Percentiles rank a stretch among this genome's conserved stretches.
Evolutionary conservation across 176 grass and related monocot genomes (phyloP).

Genomic region (Poa pratensis): DNA sequence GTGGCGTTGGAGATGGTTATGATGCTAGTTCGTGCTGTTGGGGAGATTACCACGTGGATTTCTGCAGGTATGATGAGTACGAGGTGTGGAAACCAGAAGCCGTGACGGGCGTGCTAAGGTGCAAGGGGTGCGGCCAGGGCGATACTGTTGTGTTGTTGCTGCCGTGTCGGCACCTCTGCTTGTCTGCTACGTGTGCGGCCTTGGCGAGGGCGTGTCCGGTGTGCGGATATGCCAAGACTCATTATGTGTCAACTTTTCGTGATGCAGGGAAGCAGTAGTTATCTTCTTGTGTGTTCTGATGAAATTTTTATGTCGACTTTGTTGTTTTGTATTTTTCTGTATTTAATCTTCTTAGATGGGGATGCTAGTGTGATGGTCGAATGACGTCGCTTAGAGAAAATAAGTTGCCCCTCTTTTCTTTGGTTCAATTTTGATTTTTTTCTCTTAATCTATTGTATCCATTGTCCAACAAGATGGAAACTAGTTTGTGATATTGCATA

Average conservation of each 20-base stretch:
- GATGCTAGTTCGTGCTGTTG: conserved; percentile 75
- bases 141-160: conserved; percentile 59
- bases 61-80: background rate
- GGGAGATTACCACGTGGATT: conserved; percentile 41
- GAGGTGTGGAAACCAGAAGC: background rate
- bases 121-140: conserved; percentile 49
- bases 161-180: conserved; percentile 70
- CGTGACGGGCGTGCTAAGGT: background rate
- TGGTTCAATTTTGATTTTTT: background rate
- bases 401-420: background rate
- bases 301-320: background rate
- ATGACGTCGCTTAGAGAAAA: background rate
- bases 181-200: conserved; percentile 56
- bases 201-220: conserved; percentile 45
- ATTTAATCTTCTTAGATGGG: background rate
- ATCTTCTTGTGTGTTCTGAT: background rate
- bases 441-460: no score
- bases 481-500: no score
- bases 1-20: background rate
- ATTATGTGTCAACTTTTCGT: conserved; percentile 66
- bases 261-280: conserved; percentile 5
- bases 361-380: background rate
- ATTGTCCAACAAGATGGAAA: no score
- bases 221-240: conserved; percentile 58
- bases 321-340: background rate